phyloP scores from a whole-genome alignment of 345 rosid genomes.

The Melaleuca alternifolia region DNA sequence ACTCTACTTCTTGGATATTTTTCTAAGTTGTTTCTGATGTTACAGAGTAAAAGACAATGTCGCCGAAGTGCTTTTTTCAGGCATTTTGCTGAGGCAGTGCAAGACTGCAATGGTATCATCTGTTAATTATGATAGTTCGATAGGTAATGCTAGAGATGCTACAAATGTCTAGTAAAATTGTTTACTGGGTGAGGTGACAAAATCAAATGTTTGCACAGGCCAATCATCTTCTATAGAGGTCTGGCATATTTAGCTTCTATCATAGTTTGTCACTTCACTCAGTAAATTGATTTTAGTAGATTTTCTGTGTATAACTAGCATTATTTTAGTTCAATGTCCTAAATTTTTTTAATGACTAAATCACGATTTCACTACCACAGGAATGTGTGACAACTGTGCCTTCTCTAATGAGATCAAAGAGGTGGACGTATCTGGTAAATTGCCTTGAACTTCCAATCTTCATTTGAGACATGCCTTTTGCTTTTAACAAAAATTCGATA shows the following conservation, averaged over 20 bases:
- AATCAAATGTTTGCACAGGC: not conserved
- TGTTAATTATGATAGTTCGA: not conserved
- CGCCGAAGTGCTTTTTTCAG: slow-evolving; percentile 69
- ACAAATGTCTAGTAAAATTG: not conserved
- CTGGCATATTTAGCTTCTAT: not conserved
- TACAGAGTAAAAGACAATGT: slow-evolving; percentile 47
- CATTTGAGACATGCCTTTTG: not conserved
- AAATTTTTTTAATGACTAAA: not conserved
- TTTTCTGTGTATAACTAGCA: not conserved
- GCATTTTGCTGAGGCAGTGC: slow-evolving; percentile 86
- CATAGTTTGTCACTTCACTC: not conserved
- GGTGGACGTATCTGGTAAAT: slow-evolving; percentile 67
- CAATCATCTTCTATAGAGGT: not conserved
- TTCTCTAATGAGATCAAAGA: slow-evolving; percentile 56
- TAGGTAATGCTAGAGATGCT: not conserved
- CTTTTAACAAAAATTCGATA: not conserved
- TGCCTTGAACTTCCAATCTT: slow-evolving; percentile 1
- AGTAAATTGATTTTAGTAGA: not conserved
- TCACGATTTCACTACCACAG: slow-evolving; percentile 21
- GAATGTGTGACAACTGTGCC: slow-evolving; percentile 94
- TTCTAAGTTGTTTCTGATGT: not conserved
- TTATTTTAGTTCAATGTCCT: not conserved
- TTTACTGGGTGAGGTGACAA: not conserved
- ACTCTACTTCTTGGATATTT: not conserved
- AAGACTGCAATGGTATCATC: slow-evolving; percentile 75